phyloP scores from a whole-genome alignment of 2,329 filamentous ascomycete species.

The Emydomyces testavorans region DNA sequence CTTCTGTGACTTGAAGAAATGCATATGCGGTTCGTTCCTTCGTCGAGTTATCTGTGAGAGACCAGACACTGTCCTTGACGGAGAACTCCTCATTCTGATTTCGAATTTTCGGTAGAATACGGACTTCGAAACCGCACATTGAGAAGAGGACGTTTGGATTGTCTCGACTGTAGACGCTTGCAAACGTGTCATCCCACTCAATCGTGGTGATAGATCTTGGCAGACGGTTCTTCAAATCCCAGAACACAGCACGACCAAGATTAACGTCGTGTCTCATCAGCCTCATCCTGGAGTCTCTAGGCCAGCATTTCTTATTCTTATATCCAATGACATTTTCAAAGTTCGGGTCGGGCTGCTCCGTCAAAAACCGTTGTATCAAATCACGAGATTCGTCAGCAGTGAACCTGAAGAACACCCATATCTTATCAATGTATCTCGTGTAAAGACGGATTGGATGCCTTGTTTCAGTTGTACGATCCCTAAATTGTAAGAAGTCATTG shows the following conservation, averaged over 20 bases:
- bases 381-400: constrained; percentile 88
- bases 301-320: constrained; percentile 99
- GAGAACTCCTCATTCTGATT: constrained; percentile 95
- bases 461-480: constrained; percentile 81
- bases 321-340: constrained; percentile 99
- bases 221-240: constrained; percentile 94
- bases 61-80: constrained; percentile 97
- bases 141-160: constrained; percentile 96
- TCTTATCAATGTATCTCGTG: constrained; percentile 93
- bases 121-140: constrained; percentile 96
- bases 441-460: constrained; percentile 96
- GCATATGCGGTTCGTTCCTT: constrained; percentile 96
- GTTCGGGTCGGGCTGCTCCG: constrained; percentile 95
- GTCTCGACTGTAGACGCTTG: constrained; percentile 93
- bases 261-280: constrained; percentile 99
- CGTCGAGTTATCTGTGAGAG: constrained; percentile 85
- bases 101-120: constrained; percentile 86
- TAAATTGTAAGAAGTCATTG: constrained; percentile 96
- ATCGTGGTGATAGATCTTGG: constrained; percentile 93
- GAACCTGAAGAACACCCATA: constrained; percentile 96
- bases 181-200: constrained; percentile 98
- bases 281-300: constrained; percentile 91
- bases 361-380: constrained; percentile 92
- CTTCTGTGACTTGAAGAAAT: constrained; percentile 93
- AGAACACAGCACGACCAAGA: constrained; percentile 91